Percentiles rank a stretch among this genome's conserved stretches.
Evolutionary conservation across 108 stramenopile genomes (phyloP).

Genomic region (Cyclotella sp.): DNA sequence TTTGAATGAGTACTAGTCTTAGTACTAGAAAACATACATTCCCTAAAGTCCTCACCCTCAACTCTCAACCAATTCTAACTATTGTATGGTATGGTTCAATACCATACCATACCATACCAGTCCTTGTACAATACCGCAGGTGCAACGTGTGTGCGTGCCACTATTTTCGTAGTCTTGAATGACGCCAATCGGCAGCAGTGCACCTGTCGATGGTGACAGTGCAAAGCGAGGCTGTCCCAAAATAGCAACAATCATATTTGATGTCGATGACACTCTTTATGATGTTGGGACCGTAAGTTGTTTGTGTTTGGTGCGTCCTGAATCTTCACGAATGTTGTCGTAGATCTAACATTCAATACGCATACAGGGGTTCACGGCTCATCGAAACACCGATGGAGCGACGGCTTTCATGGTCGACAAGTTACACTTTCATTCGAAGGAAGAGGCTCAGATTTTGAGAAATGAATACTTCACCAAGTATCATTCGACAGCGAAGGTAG

Average conservation of each 20-base stretch:
- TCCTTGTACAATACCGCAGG: too few relatives aligned
- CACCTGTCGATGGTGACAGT: background rate
- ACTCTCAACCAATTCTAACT: too few relatives aligned
- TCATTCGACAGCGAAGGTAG: slow-evolving; percentile 79
- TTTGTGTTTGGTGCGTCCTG: background rate
- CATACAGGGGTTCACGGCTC: slow-evolving; percentile 72
- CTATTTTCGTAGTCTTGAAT: background rate
- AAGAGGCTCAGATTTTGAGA: slow-evolving; percentile 61
- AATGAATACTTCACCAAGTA: slow-evolving; percentile 78
- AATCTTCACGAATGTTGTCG: background rate
- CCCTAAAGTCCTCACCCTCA: too few relatives aligned
- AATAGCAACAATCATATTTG: slow-evolving; percentile 79
- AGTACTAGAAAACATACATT: too few relatives aligned
- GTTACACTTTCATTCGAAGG: slow-evolving; percentile 54
- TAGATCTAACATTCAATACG: slow-evolving; percentile 1
- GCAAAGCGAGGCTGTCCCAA: background rate
- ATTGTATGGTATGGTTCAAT: too few relatives aligned
- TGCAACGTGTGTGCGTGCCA: too few relatives aligned
- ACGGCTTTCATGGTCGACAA: slow-evolving; percentile 78
- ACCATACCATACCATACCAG: too few relatives aligned
- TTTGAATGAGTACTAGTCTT: too few relatives aligned
- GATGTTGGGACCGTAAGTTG: slow-evolving; percentile 65
- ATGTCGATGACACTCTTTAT: slow-evolving; percentile 89
- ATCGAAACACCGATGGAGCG: slow-evolving; percentile 74
- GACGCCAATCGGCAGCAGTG: background rate